Evolutionary conservation across 306 rosid genomes (phyloP).

Genomic region (Gastrolobium bilobum): DNA sequence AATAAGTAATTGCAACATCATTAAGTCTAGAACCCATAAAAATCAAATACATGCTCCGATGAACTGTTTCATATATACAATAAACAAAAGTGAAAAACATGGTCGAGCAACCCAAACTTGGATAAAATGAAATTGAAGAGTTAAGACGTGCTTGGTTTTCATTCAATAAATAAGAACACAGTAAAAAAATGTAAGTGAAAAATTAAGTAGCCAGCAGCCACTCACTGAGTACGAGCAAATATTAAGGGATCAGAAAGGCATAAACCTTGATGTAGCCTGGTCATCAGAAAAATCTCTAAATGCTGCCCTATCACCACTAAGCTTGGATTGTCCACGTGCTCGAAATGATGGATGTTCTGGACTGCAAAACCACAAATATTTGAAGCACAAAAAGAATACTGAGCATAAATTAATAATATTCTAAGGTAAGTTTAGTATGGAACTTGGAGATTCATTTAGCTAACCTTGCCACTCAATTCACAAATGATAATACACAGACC

Average conservation of each 20-base stretch:
- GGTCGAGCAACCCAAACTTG: conserved; percentile 30
- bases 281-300: conserved; percentile 86
- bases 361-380: conserved; percentile 65
- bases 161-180: conserved; percentile 7
- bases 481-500: conserved; percentile 36
- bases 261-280: conserved; percentile 84
- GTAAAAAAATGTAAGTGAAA: conserved; percentile 12
- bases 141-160: conserved; percentile 23
- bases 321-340: conserved; percentile 89
- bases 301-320: conserved; percentile 86
- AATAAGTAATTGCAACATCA: conserved; percentile 17
- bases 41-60: conserved; percentile 13
- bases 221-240: conserved; percentile 37
- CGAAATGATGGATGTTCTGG: conserved; percentile 92
- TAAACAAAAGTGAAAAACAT: neutral
- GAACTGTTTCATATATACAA: conserved; percentile 27
- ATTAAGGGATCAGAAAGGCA: conserved; percentile 43
- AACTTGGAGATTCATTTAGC: conserved; percentile 32
- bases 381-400: conserved; percentile 26
- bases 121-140: conserved; percentile 20
- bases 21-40: conserved; percentile 26
- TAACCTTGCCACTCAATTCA: neutral
- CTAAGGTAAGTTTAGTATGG: conserved; percentile 24
- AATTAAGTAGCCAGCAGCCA: conserved; percentile 20
- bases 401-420: conserved; percentile 29